Conservation (phyloP, 768 basidiomycete species). For the Nevesoporus exiguus region DNA sequence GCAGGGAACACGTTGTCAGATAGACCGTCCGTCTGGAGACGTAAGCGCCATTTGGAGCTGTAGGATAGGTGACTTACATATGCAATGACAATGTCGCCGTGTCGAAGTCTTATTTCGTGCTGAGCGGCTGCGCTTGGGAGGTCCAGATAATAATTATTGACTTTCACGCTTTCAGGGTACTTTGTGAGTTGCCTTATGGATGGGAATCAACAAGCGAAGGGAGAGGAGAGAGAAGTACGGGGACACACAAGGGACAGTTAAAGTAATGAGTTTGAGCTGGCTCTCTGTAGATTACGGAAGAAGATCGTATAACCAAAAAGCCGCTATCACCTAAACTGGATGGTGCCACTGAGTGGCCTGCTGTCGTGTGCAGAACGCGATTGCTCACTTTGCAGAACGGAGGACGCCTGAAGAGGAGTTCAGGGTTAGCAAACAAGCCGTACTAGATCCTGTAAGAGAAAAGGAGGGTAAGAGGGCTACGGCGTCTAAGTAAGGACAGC, state of each 20-base stretch:
- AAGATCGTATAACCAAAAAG: slow-evolving; percentile 66
- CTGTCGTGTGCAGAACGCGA: not conserved
- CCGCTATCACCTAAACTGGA: slow-evolving; percentile 77
- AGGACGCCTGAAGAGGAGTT: slow-evolving; percentile 73
- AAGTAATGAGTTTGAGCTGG: slow-evolving; percentile 33
- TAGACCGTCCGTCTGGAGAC: slow-evolving; percentile 48
- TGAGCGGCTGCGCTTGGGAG: slow-evolving; percentile 41
- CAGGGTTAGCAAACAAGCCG: slow-evolving; percentile 71
- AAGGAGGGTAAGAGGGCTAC: not conserved
- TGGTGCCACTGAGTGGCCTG: slow-evolving; percentile 4
- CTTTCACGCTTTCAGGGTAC: slow-evolving; percentile 28
- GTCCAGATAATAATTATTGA: slow-evolving; percentile 29
- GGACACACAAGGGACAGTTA: slow-evolving; percentile 32
- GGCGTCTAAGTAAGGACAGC: slow-evolving; percentile 17
- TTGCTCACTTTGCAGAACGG: slow-evolving; percentile 71
- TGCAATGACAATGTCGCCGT: slow-evolving; percentile 50
- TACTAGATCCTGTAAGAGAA: slow-evolving; percentile 65
- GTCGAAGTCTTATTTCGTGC: slow-evolving; percentile 45
- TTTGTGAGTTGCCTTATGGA: slow-evolving; percentile 32
- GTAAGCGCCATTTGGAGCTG: slow-evolving; percentile 3
- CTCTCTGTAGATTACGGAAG: slow-evolving; percentile 52
- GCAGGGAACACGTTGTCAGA: slow-evolving; percentile 60
- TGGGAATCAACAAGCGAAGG: slow-evolving; percentile 1
- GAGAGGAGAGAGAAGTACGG: not conserved
- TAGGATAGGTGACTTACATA: slow-evolving; percentile 35